phyloP scores from a whole-genome alignment of 164 flowering plant genomes.

The Sextonia rubra region DNA sequence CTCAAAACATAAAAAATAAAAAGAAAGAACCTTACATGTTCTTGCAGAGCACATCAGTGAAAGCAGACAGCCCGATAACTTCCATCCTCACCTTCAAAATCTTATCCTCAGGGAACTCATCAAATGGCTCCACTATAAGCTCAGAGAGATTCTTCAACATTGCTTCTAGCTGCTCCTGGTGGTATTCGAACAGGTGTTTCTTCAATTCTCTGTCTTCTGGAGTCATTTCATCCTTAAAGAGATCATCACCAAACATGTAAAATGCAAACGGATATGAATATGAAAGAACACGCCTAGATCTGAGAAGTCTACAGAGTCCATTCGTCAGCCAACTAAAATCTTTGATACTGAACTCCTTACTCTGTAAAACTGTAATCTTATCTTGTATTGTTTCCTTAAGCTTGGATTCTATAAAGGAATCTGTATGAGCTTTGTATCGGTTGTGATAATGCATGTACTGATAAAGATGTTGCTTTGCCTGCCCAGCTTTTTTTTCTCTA shows the following conservation, averaged over 20 bases:
- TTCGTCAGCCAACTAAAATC: conserved; percentile 45
- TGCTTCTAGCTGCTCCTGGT: conserved; percentile 52
- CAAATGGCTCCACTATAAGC: conserved; percentile 39
- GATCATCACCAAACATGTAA: conserved; percentile 59
- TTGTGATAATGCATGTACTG: conserved; percentile 52
- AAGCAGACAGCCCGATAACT: conserved; percentile 36
- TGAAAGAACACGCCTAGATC: conserved; percentile 52
- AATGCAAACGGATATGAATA: conserved; percentile 59
- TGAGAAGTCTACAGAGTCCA: conserved; percentile 47
- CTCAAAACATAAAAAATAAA: no score
- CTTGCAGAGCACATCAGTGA: conserved; percentile 38
- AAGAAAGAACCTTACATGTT: conserved; percentile 34
- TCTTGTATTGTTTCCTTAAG: conserved; percentile 32
- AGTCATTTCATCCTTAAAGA: conserved; percentile 47
- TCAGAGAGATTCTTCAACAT: conserved; percentile 52
- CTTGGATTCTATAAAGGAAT: conserved; percentile 42
- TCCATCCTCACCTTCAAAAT: conserved; percentile 39
- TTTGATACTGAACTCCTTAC: conserved; percentile 22
- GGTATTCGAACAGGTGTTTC: conserved; percentile 51
- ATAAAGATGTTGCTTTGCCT: conserved; percentile 39
- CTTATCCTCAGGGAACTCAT: conserved; percentile 22
- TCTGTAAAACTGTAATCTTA: conserved; percentile 28
- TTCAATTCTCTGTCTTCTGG: conserved; percentile 33
- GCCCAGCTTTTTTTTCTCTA: conserved; percentile 26
- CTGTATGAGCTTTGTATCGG: conserved; percentile 50